These are phyloP conservation scores for Sorghum bicolor DNA, from an alignment of 176 grass and related monocot species.

Conservation along the genomic window Sorghum_bicolor_NCBIv3 NC_012870.2:56889001-56889500, in stretches of 20 bases:
- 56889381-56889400: neutral
- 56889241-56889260: neutral
- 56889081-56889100: neutral
- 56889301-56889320: neutral
- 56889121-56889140: neutral
- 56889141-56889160: constrained; percentile 1
- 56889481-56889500: neutral
- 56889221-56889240: constrained; percentile 1
- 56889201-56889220: neutral
- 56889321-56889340: neutral
- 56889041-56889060: neutral
- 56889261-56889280: neutral
- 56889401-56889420: neutral
- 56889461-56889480: neutral
- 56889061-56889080: neutral
- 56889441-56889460: neutral
- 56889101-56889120: neutral
- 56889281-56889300: neutral
- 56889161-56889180: constrained; percentile 31
- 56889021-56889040: constrained; percentile 9
- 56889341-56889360: neutral
- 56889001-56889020: neutral
- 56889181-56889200: constrained; percentile 10
- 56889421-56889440: neutral
- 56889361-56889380: constrained; percentile 1